Percentiles rank a stretch among this genome's conserved stretches.
These are phyloP conservation scores for Zymoseptoria tritici DNA, from an alignment of 2,329 filamentous ascomycete species.

Conservation along the genomic window DNA sequence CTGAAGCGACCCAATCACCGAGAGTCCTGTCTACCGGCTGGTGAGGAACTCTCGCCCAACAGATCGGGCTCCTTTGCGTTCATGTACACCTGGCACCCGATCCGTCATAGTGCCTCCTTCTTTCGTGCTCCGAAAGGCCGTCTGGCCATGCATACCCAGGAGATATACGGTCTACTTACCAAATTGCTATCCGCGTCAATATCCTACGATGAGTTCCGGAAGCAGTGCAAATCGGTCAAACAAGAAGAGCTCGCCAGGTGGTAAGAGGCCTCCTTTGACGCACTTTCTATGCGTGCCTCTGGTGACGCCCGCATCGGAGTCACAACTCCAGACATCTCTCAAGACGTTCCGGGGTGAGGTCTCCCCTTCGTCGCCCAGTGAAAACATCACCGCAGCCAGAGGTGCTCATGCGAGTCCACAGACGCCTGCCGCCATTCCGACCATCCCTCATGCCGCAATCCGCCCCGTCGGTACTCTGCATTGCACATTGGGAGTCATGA, in stretches of 20 bases:
- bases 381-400: background rate
- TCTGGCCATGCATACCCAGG: background rate
- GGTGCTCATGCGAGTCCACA: background rate
- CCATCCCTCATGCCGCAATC: slow-evolving; percentile 49
- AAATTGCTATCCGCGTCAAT: background rate
- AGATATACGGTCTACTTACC: background rate
- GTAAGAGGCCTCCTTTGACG: slow-evolving; percentile 48
- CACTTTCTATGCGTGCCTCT: slow-evolving; percentile 75
- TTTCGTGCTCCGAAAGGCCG: background rate
- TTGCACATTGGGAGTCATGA: slow-evolving; percentile 82
- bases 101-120: background rate
- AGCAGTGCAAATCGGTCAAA: background rate
- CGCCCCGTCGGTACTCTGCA: slow-evolving; percentile 75
- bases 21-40: too few relatives aligned
- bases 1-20: too few relatives aligned
- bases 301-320: slow-evolving; percentile 51
- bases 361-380: slow-evolving; percentile 1
- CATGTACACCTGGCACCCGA: background rate
- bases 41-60: too few relatives aligned
- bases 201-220: background rate
- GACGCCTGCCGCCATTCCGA: background rate
- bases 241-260: background rate
- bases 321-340: slow-evolving; percentile 59
- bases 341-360: slow-evolving; percentile 55
- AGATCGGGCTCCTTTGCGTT: too few relatives aligned